Conservation (phyloP, 2,329 filamentous ascomycete genomes). For the Biscogniauxia mediterranea region DNA sequence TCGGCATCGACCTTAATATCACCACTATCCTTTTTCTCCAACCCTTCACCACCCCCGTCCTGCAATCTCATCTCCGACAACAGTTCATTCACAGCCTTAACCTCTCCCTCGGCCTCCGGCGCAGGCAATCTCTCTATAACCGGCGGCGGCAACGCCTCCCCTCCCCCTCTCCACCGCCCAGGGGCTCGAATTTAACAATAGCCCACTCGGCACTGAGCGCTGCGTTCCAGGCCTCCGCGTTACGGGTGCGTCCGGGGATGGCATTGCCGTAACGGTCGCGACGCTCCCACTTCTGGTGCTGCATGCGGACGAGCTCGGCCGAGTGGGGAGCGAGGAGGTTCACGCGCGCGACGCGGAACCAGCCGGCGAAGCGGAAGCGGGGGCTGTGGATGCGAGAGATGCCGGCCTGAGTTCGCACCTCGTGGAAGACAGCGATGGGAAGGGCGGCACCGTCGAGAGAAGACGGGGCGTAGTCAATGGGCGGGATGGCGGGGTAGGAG, state of each 20-base stretch:
- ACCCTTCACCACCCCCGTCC: not conserved
- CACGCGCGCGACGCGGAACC: constrained; percentile 24
- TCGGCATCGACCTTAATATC: not conserved
- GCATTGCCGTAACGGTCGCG: constrained; percentile 19
- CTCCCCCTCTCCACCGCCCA: constrained; percentile 6
- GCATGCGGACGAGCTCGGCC: constrained; percentile 27
- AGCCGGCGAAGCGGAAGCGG: constrained; percentile 26
- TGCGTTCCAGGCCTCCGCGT: constrained; percentile 10
- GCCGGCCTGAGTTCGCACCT: constrained; percentile 1
- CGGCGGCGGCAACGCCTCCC: constrained; percentile 16
- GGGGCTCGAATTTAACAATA: constrained; percentile 25
- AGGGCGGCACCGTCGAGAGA: not conserved
- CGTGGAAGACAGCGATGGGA: constrained; percentile 27
- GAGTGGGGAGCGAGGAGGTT: constrained; percentile 26
- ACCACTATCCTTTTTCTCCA: not conserved
- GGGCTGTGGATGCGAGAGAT: not conserved
- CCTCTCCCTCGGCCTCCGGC: not conserved
- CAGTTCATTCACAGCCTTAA: constrained; percentile 14
- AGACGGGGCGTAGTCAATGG: constrained; percentile 27
- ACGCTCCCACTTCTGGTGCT: constrained; percentile 28
- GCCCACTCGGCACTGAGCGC: constrained; percentile 24
- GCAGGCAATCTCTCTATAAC: constrained; percentile 20
- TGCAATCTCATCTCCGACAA: constrained; percentile 19
- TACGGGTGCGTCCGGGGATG: constrained; percentile 4
- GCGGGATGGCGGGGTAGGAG: constrained; percentile 16